These are phyloP conservation scores for thale cress (Arabidopsis thaliana) DNA, from an alignment of 345 rosid species.

Conservation along the genomic window DNA sequence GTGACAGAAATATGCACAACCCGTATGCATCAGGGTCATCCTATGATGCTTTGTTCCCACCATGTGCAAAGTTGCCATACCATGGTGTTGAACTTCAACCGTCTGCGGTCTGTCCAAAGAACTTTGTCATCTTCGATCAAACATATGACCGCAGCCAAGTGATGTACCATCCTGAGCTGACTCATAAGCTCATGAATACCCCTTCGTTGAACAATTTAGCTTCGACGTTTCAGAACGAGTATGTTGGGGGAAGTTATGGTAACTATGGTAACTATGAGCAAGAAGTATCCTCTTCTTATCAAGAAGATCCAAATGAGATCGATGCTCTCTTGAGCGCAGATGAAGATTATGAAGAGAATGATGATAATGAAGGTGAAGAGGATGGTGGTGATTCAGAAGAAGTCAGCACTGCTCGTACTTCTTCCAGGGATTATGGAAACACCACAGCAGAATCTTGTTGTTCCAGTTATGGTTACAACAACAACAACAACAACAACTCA, in stretches of 20 bases:
- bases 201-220: conserved; percentile 54
- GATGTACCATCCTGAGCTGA: conserved; percentile 77
- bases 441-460: conserved; percentile 65
- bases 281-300: conserved; percentile 56
- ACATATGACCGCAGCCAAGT: conserved; percentile 67
- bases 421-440: conserved; percentile 52
- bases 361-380: conserved; percentile 37
- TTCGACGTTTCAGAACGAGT: conserved; percentile 49
- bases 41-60: conserved; percentile 59
- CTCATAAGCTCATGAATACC: conserved; percentile 55
- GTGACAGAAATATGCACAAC: conserved; percentile 48
- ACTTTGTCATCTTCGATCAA: conserved; percentile 72
- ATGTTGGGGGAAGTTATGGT: conserved; percentile 44
- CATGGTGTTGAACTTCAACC: conserved; percentile 76
- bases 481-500: conserved; percentile 36
- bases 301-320: conserved; percentile 86
- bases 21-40: conserved; percentile 59
- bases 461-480: conserved; percentile 52
- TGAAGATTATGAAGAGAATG: conserved; percentile 55
- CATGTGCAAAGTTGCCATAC: conserved; percentile 52
- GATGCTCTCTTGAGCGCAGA: conserved; percentile 79
- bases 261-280: conserved; percentile 46
- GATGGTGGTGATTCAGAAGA: conserved; percentile 69
- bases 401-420: conserved; percentile 72
- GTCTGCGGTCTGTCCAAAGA: conserved; percentile 68